Conservation (phyloP, 176 grass and related monocot genomes). For the Triticum turgidum region DNA sequence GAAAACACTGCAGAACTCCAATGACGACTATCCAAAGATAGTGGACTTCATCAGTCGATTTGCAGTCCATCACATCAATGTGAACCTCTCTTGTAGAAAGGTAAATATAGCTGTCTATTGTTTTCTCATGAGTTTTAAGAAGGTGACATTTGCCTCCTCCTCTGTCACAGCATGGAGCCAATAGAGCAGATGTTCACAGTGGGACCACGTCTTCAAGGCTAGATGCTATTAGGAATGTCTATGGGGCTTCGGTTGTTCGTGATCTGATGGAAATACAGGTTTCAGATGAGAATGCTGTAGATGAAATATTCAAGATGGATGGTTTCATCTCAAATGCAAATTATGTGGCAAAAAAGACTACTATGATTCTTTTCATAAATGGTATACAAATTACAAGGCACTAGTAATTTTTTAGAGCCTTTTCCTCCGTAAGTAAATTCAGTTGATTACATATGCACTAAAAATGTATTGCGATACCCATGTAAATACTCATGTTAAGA, state of each 20-base stretch:
- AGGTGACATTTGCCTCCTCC: constrained; percentile 32
- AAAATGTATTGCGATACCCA: not conserved
- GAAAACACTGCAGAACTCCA: constrained; percentile 85
- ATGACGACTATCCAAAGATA: constrained; percentile 87
- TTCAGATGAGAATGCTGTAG: constrained; percentile 73
- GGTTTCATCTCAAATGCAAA: constrained; percentile 94
- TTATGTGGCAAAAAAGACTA: constrained; percentile 88
- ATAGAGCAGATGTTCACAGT: constrained; percentile 91
- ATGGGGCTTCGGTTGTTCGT: constrained; percentile 76
- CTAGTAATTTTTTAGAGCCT: not conserved
- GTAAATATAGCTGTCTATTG: constrained; percentile 29
- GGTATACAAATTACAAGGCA: constrained; percentile 39
- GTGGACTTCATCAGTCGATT: constrained; percentile 84
- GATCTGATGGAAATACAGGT: constrained; percentile 85
- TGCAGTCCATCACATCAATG: constrained; percentile 73
- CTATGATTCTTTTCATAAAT: constrained; percentile 96
- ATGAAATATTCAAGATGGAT: constrained; percentile 78
- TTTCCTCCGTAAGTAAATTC: constrained; percentile 9
- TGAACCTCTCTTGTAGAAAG: constrained; percentile 92
- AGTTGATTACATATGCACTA: not conserved
- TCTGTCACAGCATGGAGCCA: constrained; percentile 73
- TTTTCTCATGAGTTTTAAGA: constrained; percentile 24
- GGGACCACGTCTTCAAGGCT: constrained; percentile 60
- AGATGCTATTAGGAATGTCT: constrained; percentile 83
- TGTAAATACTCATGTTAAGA: constrained; percentile 11